phyloP scores from a whole-genome alignment of 805 yeast species.

The Nakazawaea wickerhamii region DNA sequence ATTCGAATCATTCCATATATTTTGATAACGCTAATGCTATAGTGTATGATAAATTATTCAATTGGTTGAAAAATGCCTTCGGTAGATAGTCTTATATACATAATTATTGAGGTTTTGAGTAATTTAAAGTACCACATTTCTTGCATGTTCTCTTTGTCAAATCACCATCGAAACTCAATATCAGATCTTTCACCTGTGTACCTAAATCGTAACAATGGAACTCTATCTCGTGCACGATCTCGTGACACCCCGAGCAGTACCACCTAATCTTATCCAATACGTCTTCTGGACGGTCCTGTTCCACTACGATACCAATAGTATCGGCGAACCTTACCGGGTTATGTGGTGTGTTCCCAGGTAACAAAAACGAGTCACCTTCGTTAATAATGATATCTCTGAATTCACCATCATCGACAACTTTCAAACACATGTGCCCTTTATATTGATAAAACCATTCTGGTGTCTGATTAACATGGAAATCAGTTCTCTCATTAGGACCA shows the following conservation, averaged over 20 bases:
- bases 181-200: conserved; percentile 83
- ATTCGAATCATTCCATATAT: conserved; percentile 79
- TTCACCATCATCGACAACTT: conserved; percentile 74
- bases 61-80: conserved; percentile 66
- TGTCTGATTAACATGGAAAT: conserved; percentile 88
- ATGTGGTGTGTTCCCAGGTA: conserved; percentile 84
- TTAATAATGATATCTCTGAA: conserved; percentile 69
- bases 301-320: conserved; percentile 87
- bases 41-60: conserved; percentile 62
- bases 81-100: conserved; percentile 22
- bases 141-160: conserved; percentile 63
- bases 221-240: conserved; percentile 58
- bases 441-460: conserved; percentile 91
- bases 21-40: conserved; percentile 75
- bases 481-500: conserved; percentile 92
- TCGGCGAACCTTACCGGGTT: conserved; percentile 82
- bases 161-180: conserved; percentile 61
- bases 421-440: conserved; percentile 79
- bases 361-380: conserved; percentile 85
- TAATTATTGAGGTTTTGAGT: conserved; percentile 49
- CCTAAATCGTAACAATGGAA: conserved; percentile 82
- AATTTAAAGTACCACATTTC: conserved; percentile 67
- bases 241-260: conserved; percentile 74
- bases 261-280: conserved; percentile 73
- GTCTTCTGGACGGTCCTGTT: conserved; percentile 80